Evolutionary conservation across 352 stramenopile species (phyloP).

Genomic region (Elongisporangium undulatum): DNA sequence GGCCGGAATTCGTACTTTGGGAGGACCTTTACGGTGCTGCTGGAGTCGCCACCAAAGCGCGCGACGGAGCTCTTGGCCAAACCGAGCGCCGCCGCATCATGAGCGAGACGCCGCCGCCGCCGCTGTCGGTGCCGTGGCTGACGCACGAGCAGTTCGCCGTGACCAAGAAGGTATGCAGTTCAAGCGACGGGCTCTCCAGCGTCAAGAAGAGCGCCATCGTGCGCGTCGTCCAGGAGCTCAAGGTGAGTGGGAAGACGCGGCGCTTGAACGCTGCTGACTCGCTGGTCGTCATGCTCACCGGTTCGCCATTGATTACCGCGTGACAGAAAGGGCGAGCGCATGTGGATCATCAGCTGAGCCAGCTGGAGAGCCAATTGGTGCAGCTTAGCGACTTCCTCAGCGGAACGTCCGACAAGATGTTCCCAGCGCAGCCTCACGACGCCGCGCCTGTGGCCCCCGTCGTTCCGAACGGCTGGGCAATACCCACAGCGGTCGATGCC

Average conservation of each 20-base stretch:
- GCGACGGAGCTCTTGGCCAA: neutral
- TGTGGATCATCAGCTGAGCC: constrained; percentile 53
- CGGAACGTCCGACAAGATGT: constrained; percentile 34
- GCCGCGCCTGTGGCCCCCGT: constrained; percentile 5
- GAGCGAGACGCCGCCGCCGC: constrained; percentile 13
- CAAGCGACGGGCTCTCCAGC: constrained; percentile 32
- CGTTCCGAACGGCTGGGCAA: neutral
- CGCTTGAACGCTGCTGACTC: neutral
- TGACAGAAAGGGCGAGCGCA: constrained; percentile 39
- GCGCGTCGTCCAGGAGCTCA: constrained; percentile 62
- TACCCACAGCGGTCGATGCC: constrained; percentile 13
- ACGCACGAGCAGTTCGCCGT: constrained; percentile 57
- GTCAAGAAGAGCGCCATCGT: constrained; percentile 49
- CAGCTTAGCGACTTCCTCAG: constrained; percentile 56
- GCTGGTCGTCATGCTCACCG: neutral
- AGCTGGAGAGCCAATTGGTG: constrained; percentile 58
- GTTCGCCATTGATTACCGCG: constrained; percentile 1
- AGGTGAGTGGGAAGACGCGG: constrained; percentile 21
- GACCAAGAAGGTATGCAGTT: constrained; percentile 50
- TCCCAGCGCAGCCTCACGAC: constrained; percentile 20
- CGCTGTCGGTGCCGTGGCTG: constrained; percentile 55
- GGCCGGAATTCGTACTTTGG: neutral
- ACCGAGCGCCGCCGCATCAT: neutral
- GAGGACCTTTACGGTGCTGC: neutral
- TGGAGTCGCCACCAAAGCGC: neutral